These are phyloP conservation scores for Digitaria exilis DNA, from an alignment of 202 grass and related monocot species.

Conservation along the genomic window DNA sequence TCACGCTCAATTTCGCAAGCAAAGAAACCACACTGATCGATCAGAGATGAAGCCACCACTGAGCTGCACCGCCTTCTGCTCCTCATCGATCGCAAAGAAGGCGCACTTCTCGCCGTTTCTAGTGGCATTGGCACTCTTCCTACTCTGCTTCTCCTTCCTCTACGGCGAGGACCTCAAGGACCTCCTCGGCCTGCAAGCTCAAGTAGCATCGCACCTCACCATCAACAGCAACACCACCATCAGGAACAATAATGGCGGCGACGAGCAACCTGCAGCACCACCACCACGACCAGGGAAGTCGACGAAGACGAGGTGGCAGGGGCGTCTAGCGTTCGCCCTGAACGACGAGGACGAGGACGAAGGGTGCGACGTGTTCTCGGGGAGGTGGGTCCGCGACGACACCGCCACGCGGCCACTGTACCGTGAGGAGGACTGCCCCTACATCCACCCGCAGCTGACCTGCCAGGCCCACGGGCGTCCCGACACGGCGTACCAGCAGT, in stretches of 20 bases:
- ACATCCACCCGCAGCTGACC: conserved; percentile 84
- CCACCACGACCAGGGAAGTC: too few species aligned
- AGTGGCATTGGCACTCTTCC: conserved; percentile 44
- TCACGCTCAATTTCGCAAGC: not conserved
- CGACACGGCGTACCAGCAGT: conserved; percentile 65
- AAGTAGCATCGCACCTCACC: not conserved
- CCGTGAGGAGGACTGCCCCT: conserved; percentile 69
- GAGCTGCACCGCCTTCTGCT: not conserved
- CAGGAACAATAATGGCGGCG: not conserved
- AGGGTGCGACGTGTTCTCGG: conserved; percentile 63
- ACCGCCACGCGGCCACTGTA: conserved; percentile 55
- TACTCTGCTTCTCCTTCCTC: conserved; percentile 61
- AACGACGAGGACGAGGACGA: conserved; percentile 57
- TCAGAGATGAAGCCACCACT: conserved; percentile 50
- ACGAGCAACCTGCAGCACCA: not conserved
- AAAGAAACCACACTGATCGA: not conserved
- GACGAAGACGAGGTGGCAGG: conserved; percentile 33
- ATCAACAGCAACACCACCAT: not conserved
- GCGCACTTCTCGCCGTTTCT: conserved; percentile 42
- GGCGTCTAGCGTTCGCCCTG: conserved; percentile 56
- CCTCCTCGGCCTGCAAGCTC: conserved; percentile 28
- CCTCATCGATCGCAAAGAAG: conserved; percentile 41
- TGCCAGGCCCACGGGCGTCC: conserved; percentile 70
- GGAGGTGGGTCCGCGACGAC: conserved; percentile 64
- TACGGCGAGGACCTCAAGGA: conserved; percentile 56